phyloP scores from a whole-genome alignment of 768 basidiomycete species.

The Hypsizygus marmoreus region DNA sequence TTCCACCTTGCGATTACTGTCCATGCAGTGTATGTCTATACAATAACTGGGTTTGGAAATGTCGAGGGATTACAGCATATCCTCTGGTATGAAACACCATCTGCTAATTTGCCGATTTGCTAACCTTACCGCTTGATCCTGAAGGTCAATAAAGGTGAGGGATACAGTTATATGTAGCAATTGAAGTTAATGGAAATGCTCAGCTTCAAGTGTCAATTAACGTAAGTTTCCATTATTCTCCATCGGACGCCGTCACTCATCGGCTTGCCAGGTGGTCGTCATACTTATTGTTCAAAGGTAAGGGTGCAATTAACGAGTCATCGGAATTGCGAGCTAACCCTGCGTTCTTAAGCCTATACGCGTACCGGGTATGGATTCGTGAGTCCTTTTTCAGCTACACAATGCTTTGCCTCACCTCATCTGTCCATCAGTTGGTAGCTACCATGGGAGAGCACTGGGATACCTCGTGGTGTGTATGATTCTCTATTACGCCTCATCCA shows the following conservation, averaged over 20 bases:
- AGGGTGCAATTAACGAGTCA: constrained; percentile 12
- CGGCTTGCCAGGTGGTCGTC: constrained; percentile 36
- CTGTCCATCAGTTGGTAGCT: constrained; percentile 32
- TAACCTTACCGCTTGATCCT: neutral
- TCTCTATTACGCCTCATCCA: neutral
- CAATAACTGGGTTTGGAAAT: constrained; percentile 25
- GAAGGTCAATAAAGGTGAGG: constrained; percentile 28
- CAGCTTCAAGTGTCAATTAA: constrained; percentile 47
- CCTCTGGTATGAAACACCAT: constrained; percentile 4
- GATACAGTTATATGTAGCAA: neutral
- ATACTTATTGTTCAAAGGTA: constrained; percentile 47
- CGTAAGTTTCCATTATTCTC: constrained; percentile 24
- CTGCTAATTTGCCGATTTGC: neutral
- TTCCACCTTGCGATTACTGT: constrained; percentile 29
- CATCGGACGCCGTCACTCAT: neutral
- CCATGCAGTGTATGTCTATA: constrained; percentile 30
- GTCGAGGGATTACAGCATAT: constrained; percentile 14
- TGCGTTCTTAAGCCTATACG: constrained; percentile 36
- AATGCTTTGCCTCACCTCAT: neutral
- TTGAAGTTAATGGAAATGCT: constrained; percentile 1
- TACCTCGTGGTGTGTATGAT: constrained; percentile 34
- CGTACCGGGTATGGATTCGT: constrained; percentile 50
- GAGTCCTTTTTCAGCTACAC: constrained; percentile 21
- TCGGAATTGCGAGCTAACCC: neutral
- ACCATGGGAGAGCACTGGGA: constrained; percentile 35